phyloP scores from a whole-genome alignment of 2,329 filamentous ascomycete species.

The Calonectria pteridis region DNA sequence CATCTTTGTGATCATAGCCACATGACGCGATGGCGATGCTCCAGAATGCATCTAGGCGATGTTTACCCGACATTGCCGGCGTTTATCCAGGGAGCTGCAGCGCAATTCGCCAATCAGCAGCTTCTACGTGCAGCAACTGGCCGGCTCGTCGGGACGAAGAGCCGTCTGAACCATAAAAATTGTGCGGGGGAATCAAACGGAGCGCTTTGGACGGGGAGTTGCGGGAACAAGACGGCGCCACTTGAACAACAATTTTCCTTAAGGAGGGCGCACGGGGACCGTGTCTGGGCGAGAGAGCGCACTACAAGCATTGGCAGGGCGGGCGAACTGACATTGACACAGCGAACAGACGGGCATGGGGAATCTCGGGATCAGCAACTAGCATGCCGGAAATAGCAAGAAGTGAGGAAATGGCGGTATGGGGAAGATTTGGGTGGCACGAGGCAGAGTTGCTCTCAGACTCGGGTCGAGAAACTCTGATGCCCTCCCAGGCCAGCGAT shows the following conservation, averaged over 20 bases:
- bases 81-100: constrained; percentile 14
- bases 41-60: constrained; percentile 1
- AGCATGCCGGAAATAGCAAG: not conserved
- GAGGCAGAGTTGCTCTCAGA: not conserved
- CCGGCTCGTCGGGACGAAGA: constrained; percentile 21
- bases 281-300: not conserved
- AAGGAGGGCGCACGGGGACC: not conserved
- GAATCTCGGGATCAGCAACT: not conserved
- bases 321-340: not conserved
- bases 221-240: not conserved
- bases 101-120: constrained; percentile 2
- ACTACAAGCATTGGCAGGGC: not conserved
- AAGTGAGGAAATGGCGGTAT: constrained; percentile 4
- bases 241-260: not conserved
- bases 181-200: not conserved
- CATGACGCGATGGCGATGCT: constrained; percentile 3
- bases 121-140: not conserved
- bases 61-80: constrained; percentile 17
- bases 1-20: constrained; percentile 7
- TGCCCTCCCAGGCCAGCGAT: not conserved
- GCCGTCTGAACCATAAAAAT: not conserved
- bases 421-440: not conserved
- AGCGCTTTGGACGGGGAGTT: not conserved
- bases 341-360: not conserved
- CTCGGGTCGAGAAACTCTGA: not conserved